Base-by-base conservation (phyloP, 768 basidiomycete species). In the Lactarius pseudohatsudake region DNA sequence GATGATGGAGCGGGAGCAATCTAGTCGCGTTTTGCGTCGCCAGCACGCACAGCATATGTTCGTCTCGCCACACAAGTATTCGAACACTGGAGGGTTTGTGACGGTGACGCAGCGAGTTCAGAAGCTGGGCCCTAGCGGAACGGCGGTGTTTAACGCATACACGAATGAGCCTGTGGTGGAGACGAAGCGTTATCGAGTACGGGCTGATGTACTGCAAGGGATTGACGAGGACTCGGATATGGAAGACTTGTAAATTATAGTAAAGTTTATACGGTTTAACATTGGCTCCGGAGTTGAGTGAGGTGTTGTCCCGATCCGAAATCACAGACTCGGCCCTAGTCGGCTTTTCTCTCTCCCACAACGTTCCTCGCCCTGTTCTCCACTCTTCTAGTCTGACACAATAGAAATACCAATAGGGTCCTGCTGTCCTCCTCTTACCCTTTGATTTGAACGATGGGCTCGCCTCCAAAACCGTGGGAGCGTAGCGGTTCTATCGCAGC, bases 381-480 rank as follows among this genome's bases (percentile, higher is more conserved):
- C 22, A 22, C 47, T 22, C 11, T 50, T 13, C n/a, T n/a, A 10
- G 47, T 41, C 47, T 50, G 22, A 22, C n/a, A 5, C n/a, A 2
- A 34, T 47, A n/a, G 45, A 47, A 47, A 47, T 2, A 50, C 22
- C 26, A 53, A 15, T 26, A 53, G 26, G 26, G 1, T 26, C 54
- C n/a, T 61, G 38, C 41, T 15, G 0, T 60, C 43, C 43, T 60
- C 43, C 43, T 38, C 56, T 69, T 60, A 36, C 61, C 65, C 22
- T 61, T 71, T 50, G 59, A 64, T 64, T 54, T 65, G 76, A 9
- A 71, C 75, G 50, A 92, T 93, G 91, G 86, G 83, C 43, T 91
- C 92, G 26, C 92, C 92, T 57, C 92, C 92, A 74, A 94, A 94
- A 75, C 93, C 92, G 70, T 95, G 92, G 93, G 93, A 95, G 76